Evolutionary conservation across 2,329 filamentous ascomycete genomes (phyloP).

Genomic region (Ilyonectria destructans): DNA sequence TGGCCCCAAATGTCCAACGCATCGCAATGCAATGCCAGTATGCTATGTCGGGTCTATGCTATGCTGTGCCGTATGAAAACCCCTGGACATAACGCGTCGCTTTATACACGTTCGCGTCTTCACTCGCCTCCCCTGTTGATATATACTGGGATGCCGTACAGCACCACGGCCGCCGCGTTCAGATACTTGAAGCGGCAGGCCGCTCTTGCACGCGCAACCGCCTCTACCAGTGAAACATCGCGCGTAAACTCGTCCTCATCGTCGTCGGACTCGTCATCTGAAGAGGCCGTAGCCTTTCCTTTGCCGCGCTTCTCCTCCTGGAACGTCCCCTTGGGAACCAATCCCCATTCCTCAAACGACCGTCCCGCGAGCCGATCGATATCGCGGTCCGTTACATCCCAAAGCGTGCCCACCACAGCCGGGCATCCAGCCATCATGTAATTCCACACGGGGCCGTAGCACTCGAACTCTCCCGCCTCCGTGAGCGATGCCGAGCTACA

Average conservation of each 20-base stretch:
- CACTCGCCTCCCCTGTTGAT: slow-evolving; percentile 61
- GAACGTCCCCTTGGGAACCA: slow-evolving; percentile 70
- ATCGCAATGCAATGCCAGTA: slow-evolving; percentile 35
- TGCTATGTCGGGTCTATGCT: slow-evolving; percentile 22
- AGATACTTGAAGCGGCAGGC: slow-evolving; percentile 92
- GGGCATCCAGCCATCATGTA: slow-evolving; percentile 92
- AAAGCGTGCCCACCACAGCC: slow-evolving; percentile 91
- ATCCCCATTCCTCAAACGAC: slow-evolving; percentile 89
- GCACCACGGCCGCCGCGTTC: slow-evolving; percentile 92
- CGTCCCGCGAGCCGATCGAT: slow-evolving; percentile 92
- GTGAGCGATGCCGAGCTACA: slow-evolving; percentile 87
- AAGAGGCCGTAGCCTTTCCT: slow-evolving; percentile 45
- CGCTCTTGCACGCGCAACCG: slow-evolving; percentile 81
- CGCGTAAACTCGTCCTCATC: slow-evolving; percentile 51
- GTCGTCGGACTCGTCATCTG: slow-evolving; percentile 49
- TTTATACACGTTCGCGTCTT: slow-evolving; percentile 31
- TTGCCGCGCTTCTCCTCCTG: slow-evolving; percentile 53
- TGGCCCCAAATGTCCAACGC: slow-evolving; percentile 38
- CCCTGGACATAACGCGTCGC: slow-evolving; percentile 7
- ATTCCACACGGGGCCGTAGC: slow-evolving; percentile 90
- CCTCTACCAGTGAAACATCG: slow-evolving; percentile 80
- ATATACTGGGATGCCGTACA: slow-evolving; percentile 96
- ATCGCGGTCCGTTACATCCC: slow-evolving; percentile 98
- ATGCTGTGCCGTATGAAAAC: slow-evolving; percentile 13
- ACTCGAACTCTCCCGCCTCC: slow-evolving; percentile 90